phyloP scores from a whole-genome alignment of 2,329 filamentous ascomycete genomes.

The Colletotrichum sp. region DNA sequence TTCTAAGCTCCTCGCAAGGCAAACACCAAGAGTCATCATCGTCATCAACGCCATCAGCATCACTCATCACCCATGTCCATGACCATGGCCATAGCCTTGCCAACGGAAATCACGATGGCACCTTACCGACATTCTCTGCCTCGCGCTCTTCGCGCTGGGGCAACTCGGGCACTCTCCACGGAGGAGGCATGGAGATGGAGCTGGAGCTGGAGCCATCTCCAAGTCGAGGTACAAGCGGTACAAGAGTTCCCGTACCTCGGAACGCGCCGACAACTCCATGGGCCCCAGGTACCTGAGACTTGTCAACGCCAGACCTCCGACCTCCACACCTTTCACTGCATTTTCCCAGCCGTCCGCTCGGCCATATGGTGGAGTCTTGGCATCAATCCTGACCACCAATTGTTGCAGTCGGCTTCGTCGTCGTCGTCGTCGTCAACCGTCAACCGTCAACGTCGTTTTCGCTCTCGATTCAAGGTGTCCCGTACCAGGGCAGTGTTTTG shows the following conservation, averaged over 20 bases:
- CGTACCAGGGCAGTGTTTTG: neutral
- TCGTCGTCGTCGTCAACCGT: neutral
- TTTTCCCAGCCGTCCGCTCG: neutral
- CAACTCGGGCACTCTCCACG: slow-evolving; percentile 3
- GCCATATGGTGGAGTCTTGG: neutral
- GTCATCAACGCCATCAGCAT: neutral
- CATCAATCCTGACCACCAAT: neutral
- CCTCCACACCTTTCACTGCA: neutral
- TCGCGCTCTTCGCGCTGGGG: neutral
- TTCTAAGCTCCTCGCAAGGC: neutral
- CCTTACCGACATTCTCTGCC: neutral
- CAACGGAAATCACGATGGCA: neutral
- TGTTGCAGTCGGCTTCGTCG: neutral
- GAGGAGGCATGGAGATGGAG: neutral
- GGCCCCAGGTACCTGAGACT: neutral
- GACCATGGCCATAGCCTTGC: neutral
- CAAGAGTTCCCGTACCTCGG: neutral
- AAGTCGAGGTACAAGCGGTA: neutral
- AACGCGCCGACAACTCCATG: neutral
- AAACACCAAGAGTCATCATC: neutral
- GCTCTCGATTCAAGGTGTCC: neutral
- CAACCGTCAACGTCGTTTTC: neutral
- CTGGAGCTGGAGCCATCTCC: neutral
- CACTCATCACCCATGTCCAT: neutral
- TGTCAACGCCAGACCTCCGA: neutral